Base-by-base conservation (phyloP, 2,329 filamentous ascomycete genomes). In the Xylogone sp. region DNA sequence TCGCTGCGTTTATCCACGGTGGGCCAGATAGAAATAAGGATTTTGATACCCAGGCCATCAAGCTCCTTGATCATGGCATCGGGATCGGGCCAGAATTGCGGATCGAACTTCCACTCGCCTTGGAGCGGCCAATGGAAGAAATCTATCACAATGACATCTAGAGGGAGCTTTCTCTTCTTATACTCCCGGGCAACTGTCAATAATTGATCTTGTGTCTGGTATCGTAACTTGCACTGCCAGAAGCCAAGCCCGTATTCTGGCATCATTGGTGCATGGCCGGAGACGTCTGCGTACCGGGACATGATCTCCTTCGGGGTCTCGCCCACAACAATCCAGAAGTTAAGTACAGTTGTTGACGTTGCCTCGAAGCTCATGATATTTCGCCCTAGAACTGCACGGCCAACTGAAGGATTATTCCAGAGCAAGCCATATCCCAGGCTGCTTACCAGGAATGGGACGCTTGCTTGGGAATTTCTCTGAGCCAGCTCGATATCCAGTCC, bases 11-110 rank as follows among this genome's bases (percentile, higher is more conserved):
- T 72, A 49, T 86, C 81, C 1, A 86, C 82, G 0, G 81, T 85
- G 0, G 83, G 83, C 83, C 83, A 86, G 57, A 86, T 76, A 0
- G 81, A 85, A 1, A 86, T 80, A 81, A 87, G 86, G 6, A 84
- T 72, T 59, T 86, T 81, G 43, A 86, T 75, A 0, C 74, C 72
- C 52, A 86, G 65, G 0, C 74, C 69, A 31, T 78, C 71, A 2
- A 86, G 72, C 62, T 86, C 82, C 34, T 71, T 68, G 20, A 85
- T 71, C 83, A 86, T 86, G 6, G 78, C 78, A 42, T 79, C 79
- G 69, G 51, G 81, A 59, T 86, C 78, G 0, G 83, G 83, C 81
- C 80, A 86, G 58, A 79, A 86, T 1, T 72, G 71, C 0, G 74
- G 68, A 58, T 87, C 83, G 55, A 86, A 86, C 29, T 74, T 79